Evolutionary conservation across 163 green algal genomes (phyloP).

Genomic region (Coccomyxa subellipsoidea): DNA sequence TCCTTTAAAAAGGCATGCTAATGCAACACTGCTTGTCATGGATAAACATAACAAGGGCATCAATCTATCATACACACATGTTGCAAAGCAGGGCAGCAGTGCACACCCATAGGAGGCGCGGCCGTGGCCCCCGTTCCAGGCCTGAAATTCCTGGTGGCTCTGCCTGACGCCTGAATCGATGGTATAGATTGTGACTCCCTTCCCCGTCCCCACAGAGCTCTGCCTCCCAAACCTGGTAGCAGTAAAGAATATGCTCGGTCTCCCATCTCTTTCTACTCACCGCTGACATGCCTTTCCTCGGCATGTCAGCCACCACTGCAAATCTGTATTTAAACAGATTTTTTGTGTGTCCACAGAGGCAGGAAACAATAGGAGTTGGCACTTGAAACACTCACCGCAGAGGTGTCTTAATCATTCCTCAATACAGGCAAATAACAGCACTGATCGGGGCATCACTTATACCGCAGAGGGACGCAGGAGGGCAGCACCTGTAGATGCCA

Average conservation of each 20-base stretch:
- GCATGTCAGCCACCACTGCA: too few relatives aligned
- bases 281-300: neutral
- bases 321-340: too few relatives aligned
- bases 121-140: conserved; percentile 30
- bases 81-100: too few relatives aligned
- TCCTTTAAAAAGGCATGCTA: too few relatives aligned
- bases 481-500: conserved; percentile 16
- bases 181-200: conserved; percentile 77
- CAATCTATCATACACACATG: too few relatives aligned
- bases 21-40: too few relatives aligned
- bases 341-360: too few relatives aligned
- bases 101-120: conserved; percentile 9
- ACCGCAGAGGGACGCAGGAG: neutral
- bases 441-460: too few relatives aligned
- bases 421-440: too few relatives aligned
- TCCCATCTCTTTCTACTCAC: neutral
- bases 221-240: conserved; percentile 13
- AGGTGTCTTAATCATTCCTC: too few relatives aligned
- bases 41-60: too few relatives aligned
- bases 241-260: neutral
- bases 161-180: conserved; percentile 68
- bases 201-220: conserved; percentile 35
- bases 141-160: conserved; percentile 75
- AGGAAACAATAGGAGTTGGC: too few relatives aligned
- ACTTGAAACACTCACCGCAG: neutral